Evolutionary conservation across 1,139 yeast species (phyloP).

Genomic region (Protomyces pachydermus): DNA sequence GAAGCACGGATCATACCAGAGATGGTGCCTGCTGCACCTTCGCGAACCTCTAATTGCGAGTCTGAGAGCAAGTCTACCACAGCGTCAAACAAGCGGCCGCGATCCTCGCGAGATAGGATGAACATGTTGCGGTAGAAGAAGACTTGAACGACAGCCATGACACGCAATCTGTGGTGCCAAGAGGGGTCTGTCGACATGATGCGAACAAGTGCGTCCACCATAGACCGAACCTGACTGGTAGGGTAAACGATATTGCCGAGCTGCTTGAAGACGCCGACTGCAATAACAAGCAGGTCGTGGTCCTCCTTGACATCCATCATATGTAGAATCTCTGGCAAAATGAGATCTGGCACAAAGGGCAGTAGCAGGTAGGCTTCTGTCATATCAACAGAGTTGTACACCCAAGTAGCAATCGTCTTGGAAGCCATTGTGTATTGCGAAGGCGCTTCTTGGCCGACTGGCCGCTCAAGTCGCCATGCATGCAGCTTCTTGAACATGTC

Average conservation of each 20-base stretch:
- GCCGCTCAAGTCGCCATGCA: constrained; percentile 41
- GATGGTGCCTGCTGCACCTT: constrained; percentile 66
- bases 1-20: constrained; percentile 78
- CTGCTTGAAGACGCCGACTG: constrained; percentile 50
- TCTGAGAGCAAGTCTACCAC: constrained; percentile 57
- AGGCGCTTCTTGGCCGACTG: constrained; percentile 29
- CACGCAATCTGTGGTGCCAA: constrained; percentile 63
- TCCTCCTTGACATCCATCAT: constrained; percentile 73
- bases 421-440: constrained; percentile 33
- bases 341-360: constrained; percentile 42
- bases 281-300: constrained; percentile 61
- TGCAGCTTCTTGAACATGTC: constrained; percentile 47
- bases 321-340: constrained; percentile 67
- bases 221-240: constrained; percentile 43
- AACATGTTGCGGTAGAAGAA: constrained; percentile 70
- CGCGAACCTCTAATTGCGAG: constrained; percentile 68
- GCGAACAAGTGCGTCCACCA: constrained; percentile 52
- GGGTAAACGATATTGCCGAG: constrained; percentile 59
- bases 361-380: constrained; percentile 26
- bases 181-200: constrained; percentile 47
- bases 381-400: constrained; percentile 31
- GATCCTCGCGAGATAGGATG: constrained; percentile 49
- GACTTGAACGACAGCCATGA: constrained; percentile 67
- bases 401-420: constrained; percentile 34
- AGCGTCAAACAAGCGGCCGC: constrained; percentile 50